Evolutionary conservation across 805 yeast genomes (phyloP).

Genomic region (Metschnikowia rubicola): DNA sequence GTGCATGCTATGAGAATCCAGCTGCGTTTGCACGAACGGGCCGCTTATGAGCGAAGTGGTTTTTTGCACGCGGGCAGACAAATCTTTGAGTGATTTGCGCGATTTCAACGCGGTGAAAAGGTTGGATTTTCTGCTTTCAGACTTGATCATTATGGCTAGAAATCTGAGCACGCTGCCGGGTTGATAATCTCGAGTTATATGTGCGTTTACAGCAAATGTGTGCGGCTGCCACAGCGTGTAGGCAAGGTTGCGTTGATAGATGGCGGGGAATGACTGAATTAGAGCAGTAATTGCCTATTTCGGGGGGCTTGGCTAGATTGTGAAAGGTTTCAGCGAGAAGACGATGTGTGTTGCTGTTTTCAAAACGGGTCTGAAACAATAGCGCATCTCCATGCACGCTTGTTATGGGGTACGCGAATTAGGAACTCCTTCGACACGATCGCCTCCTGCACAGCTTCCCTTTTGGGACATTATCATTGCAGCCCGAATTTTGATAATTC

Average conservation of each 20-base stretch:
- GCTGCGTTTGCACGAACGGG: neutral
- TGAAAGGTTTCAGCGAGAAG: neutral
- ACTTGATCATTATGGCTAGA: conserved; percentile 1
- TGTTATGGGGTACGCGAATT: conserved; percentile 8
- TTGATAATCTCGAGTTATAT: neutral
- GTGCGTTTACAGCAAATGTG: neutral
- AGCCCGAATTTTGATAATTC: too few species aligned
- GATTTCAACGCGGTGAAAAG: conserved; percentile 10
- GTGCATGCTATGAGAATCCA: neutral
- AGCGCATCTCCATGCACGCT: conserved; percentile 8
- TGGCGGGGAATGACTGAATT: neutral
- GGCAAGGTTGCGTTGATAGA: neutral
- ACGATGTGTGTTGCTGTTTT: neutral
- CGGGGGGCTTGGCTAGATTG: neutral
- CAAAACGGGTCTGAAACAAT: conserved; percentile 5
- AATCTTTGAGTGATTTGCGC: conserved; percentile 11
- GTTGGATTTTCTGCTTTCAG: conserved; percentile 11
- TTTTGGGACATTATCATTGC: neutral
- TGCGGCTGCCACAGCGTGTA: neutral
- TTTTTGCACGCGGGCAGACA: conserved; percentile 6
- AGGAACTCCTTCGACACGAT: conserved; percentile 6
- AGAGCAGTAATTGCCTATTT: neutral
- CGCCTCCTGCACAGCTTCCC: conserved; percentile 1
- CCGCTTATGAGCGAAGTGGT: conserved; percentile 7
- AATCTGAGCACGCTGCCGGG: neutral